Conservation (phyloP, 352 stramenopile genomes). For the Thraustotheca clavata region DNA sequence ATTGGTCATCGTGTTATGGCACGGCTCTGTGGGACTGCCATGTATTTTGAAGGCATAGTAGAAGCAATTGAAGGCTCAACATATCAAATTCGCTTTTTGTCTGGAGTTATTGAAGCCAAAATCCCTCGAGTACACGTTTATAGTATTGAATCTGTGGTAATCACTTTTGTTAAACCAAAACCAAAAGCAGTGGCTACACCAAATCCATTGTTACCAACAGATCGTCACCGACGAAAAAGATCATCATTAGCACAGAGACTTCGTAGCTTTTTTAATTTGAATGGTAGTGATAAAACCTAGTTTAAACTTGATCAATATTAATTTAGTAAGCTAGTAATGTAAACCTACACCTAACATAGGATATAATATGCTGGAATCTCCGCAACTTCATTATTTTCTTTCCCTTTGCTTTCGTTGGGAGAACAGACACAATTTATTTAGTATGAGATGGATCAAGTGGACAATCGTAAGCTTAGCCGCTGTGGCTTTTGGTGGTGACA, state of each 20-base stretch:
- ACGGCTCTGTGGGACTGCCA: not conserved
- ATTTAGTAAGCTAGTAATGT: too few relatives aligned
- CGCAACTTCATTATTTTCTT: too few relatives aligned
- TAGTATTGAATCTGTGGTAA: not conserved
- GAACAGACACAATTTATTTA: too few relatives aligned
- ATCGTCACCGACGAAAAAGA: not conserved
- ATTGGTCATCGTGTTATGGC: constrained; percentile 1
- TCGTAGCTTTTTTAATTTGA: not conserved
- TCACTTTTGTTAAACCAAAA: constrained; percentile 1
- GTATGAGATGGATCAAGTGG: too few relatives aligned
- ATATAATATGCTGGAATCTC: too few relatives aligned
- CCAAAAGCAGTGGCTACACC: not conserved
- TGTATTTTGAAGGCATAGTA: not conserved
- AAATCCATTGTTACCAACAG: not conserved
- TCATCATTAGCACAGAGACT: not conserved
- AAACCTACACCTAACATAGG: too few relatives aligned
- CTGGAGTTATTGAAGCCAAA: not conserved
- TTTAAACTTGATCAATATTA: too few relatives aligned
- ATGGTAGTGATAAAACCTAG: too few relatives aligned
- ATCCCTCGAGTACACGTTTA: not conserved
- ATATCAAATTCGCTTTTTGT: not conserved
- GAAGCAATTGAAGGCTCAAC: not conserved
- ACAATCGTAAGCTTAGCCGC: too few relatives aligned
- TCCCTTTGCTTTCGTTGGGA: too few relatives aligned
- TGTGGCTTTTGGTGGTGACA: too few relatives aligned